phyloP scores from a whole-genome alignment of 179 eudicot species.

The Silene vulgaris region DNA sequence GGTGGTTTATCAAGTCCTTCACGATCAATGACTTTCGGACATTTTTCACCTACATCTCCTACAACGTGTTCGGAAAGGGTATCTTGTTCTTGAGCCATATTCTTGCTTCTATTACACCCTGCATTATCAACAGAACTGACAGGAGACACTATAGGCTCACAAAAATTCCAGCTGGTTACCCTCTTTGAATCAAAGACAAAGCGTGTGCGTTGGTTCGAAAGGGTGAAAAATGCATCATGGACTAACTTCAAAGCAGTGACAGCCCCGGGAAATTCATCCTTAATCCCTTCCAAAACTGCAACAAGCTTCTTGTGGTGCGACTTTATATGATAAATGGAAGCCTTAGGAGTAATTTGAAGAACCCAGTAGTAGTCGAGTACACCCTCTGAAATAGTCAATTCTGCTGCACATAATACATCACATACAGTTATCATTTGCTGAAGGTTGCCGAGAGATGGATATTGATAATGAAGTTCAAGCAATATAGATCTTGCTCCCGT shows the following conservation, averaged over 20 bases:
- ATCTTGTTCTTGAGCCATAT: conserved; percentile 23
- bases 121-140: conserved; percentile 16
- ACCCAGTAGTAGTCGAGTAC: conserved; percentile 40
- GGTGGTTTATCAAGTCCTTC: conserved; percentile 19
- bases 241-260: conserved; percentile 30
- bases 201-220: conserved; percentile 28
- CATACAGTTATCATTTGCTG: conserved; percentile 28
- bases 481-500: conserved; percentile 32
- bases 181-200: conserved; percentile 32
- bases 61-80: conserved; percentile 7
- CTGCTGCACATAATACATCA: conserved; percentile 29
- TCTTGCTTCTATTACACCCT: conserved; percentile 9
- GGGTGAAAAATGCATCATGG: conserved; percentile 28
- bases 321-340: conserved; percentile 22
- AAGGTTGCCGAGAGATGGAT: conserved; percentile 19
- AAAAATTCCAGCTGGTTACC: conserved; percentile 24
- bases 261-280: conserved; percentile 33
- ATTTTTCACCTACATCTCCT: conserved; percentile 10
- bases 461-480: conserved; percentile 30
- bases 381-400: conserved; percentile 24
- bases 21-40: conserved; percentile 12
- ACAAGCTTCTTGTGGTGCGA: conserved; percentile 24
- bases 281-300: conserved; percentile 28
- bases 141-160: conserved; percentile 16
- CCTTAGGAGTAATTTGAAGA: conserved; percentile 32